Evolutionary conservation across 2,329 filamentous ascomycete species (phyloP).

Genomic region (Tympanopsis confertula): DNA sequence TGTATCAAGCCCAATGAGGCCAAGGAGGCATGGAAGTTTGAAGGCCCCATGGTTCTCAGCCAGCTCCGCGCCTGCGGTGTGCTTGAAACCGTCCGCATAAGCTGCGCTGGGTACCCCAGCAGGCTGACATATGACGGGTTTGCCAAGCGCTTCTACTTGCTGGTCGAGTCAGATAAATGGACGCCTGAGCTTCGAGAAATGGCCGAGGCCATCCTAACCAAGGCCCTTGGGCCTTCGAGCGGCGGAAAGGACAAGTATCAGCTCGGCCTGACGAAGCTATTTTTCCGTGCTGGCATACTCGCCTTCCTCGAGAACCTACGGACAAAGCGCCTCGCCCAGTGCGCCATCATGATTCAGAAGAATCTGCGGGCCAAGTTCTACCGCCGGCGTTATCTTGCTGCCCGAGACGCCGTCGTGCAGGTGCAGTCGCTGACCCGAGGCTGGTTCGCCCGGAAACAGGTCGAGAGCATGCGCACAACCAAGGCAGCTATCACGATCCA

Average conservation of each 20-base stretch:
- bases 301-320: conserved; percentile 92
- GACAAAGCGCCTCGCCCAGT: conserved; percentile 80
- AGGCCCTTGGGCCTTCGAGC: conserved; percentile 70
- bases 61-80: conserved; percentile 97
- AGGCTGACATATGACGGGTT: conserved; percentile 99
- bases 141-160: conserved; percentile 93
- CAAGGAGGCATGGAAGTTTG: conserved; percentile 94
- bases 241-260: conserved; percentile 86
- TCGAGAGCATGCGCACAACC: conserved; percentile 69
- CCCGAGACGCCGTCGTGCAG: conserved; percentile 66
- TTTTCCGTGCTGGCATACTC: conserved; percentile 98
- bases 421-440: conserved; percentile 72
- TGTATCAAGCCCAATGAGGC: conserved; percentile 98
- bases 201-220: conserved; percentile 82
- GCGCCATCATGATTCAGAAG: conserved; percentile 97
- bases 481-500: conserved; percentile 91
- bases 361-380: conserved; percentile 94
- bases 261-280: conserved; percentile 94
- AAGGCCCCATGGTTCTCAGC: conserved; percentile 95
- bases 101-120: conserved; percentile 91
- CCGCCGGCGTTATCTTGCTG: conserved; percentile 78
- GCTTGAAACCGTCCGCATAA: conserved; percentile 93
- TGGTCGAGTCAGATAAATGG: conserved; percentile 81
- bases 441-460: conserved; percentile 64
- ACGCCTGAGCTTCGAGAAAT: conserved; percentile 87